Percentiles rank a stretch among this genome's conserved stretches.
Conservation (phyloP, 225 moss, liverwort and hornwort species). For the Antitrichia curtipendula region DNA sequence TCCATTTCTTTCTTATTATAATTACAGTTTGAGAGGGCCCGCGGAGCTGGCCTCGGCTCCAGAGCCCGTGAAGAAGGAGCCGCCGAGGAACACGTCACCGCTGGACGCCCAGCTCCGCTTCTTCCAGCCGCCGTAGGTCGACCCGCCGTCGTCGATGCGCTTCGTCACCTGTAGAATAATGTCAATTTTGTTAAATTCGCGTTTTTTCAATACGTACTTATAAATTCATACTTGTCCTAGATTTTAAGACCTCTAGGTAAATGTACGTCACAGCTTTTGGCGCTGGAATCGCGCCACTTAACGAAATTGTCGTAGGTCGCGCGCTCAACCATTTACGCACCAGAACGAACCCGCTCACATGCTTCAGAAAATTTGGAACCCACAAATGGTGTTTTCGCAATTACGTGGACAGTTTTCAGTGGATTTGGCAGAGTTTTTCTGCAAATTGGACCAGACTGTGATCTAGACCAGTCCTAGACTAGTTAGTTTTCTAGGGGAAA, state of each 20-base stretch:
- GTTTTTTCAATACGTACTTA: neutral
- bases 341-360: too few species aligned
- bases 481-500: too few species aligned
- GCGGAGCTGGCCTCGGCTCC: neutral
- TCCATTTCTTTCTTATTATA: too few species aligned
- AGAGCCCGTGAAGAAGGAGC: slow-evolving; percentile 5
- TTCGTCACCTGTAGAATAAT: neutral
- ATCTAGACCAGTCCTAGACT: too few species aligned
- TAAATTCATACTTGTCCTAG: too few species aligned
- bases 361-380: too few species aligned
- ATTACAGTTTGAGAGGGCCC: neutral
- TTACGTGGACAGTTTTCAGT: too few species aligned
- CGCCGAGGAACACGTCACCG: slow-evolving; percentile 1
- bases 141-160: slow-evolving; percentile 8
- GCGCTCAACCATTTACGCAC: neutral
- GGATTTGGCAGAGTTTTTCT: too few species aligned
- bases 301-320: neutral
- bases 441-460: too few species aligned
- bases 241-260: too few species aligned
- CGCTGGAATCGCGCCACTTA: neutral
- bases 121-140: neutral
- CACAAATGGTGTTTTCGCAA: too few species aligned
- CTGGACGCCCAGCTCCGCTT: slow-evolving; percentile 12
- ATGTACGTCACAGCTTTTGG: too few species aligned
- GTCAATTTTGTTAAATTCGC: neutral